These are phyloP conservation scores for Solanum bulbocastanum DNA, from an alignment of 257 asterid genomes.

Conservation along the genomic window DNA sequence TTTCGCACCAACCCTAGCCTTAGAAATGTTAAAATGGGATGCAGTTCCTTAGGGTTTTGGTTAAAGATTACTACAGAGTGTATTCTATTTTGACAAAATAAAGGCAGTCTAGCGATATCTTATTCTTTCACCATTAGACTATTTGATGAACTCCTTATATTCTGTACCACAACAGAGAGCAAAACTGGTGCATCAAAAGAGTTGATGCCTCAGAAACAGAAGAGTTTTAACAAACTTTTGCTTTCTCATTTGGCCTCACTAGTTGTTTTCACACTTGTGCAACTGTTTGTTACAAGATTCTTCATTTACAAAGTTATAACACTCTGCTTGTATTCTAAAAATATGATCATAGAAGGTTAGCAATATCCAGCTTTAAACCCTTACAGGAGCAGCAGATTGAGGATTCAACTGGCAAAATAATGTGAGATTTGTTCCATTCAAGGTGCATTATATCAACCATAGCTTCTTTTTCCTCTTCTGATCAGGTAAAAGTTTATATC, in stretches of 20 bases:
- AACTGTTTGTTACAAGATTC: not conserved
- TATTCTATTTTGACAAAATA: not conserved
- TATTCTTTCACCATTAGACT: not conserved
- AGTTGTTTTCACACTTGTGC: not conserved
- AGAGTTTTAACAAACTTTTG: not conserved
- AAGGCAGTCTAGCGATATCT: not conserved
- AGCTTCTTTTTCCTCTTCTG: not conserved
- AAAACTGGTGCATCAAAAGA: not conserved
- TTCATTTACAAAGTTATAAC: not conserved
- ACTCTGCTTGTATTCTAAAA: not conserved
- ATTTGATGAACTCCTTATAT: not conserved
- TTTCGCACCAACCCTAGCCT: not conserved
- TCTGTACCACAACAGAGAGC: not conserved
- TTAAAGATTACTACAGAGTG: not conserved
- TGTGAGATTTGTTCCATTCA: not conserved
- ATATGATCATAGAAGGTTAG: not conserved
- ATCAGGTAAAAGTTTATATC: not conserved
- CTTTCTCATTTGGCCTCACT: not conserved
- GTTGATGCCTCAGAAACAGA: not conserved
- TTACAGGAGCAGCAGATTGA: not conserved
- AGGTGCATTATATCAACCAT: not conserved
- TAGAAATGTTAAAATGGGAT: not conserved
- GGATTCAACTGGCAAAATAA: not conserved
- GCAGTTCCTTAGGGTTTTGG: not conserved
- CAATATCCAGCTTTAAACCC: not conserved